A percentile compares a stretch with the other conserved stretches of the same genome.
Evolutionary conservation across 768 basidiomycete genomes (phyloP).

Genomic region (Gloeostereum incarnatum): DNA sequence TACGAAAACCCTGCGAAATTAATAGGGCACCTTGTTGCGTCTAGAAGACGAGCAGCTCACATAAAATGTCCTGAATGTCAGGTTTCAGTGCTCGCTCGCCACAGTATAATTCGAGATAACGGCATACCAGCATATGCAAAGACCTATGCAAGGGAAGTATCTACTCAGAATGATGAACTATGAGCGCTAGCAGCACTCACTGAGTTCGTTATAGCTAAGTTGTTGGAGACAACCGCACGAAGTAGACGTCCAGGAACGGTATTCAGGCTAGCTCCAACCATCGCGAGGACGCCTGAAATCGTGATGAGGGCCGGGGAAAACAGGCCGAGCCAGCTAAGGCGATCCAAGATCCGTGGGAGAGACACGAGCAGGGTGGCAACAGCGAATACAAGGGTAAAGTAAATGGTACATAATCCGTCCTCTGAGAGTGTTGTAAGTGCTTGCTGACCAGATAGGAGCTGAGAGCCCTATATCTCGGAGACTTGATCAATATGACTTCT

Average conservation of each 20-base stretch:
- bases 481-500: not conserved
- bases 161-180: not conserved
- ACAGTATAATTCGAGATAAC: not conserved
- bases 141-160: conserved; percentile 18
- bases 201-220: conserved; percentile 40
- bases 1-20: conserved; percentile 40
- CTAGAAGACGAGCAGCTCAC: conserved; percentile 16
- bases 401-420: conserved; percentile 35
- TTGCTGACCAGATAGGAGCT: conserved; percentile 41
- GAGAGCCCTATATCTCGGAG: conserved; percentile 26
- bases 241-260: conserved; percentile 31
- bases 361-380: conserved; percentile 29
- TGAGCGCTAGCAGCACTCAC: conserved; percentile 19
- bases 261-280: conserved; percentile 40
- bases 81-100: not conserved
- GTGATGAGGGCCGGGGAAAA: conserved; percentile 31
- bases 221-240: conserved; percentile 24
- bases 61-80: conserved; percentile 41
- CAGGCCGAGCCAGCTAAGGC: conserved; percentile 37
- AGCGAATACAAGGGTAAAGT: conserved; percentile 36
- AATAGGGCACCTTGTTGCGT: not conserved
- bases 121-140: conserved; percentile 39
- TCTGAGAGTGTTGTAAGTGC: conserved; percentile 39
- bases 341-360: conserved; percentile 37
- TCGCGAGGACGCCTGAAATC: conserved; percentile 36